Percentiles rank a stretch among this genome's conserved stretches.
phyloP scores from a whole-genome alignment of 306 rosid genomes.

The Notholithocarpus densiflorus region DNA sequence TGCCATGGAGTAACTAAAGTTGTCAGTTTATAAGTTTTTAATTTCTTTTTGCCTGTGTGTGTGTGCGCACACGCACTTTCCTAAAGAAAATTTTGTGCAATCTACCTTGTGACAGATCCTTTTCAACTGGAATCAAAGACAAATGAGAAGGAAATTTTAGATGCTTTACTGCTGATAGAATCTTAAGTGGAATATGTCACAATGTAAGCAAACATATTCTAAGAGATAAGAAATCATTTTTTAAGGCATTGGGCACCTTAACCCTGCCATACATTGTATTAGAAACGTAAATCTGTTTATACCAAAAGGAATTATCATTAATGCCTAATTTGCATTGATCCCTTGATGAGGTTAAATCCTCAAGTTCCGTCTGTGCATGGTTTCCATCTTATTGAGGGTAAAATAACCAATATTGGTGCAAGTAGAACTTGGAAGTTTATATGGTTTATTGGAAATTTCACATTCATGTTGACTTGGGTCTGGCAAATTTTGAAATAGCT shows the following conservation, averaged over 20 bases:
- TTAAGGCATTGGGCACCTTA: not conserved
- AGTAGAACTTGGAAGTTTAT: not conserved
- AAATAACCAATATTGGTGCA: too few species aligned
- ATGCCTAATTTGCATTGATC: not conserved
- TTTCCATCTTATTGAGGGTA: too few species aligned
- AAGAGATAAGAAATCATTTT: not conserved
- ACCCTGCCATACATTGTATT: not conserved
- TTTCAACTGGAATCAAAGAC: not conserved
- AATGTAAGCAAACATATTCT: not conserved
- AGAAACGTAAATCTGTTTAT: not conserved
- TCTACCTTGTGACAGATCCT: not conserved
- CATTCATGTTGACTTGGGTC: not conserved
- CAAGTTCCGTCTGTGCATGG: too few species aligned
- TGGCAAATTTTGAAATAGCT: conserved; percentile 12
- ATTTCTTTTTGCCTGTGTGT: not conserved
- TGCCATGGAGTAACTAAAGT: too few species aligned
- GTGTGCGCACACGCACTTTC: too few species aligned
- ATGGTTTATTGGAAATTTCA: not conserved
- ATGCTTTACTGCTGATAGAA: not conserved
- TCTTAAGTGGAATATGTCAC: not conserved
- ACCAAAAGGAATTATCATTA: not conserved
- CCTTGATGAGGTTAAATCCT: not conserved
- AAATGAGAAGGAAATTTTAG: not conserved
- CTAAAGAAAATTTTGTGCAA: not conserved
- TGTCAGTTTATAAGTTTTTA: not conserved